phyloP scores from a whole-genome alignment of 805 yeast genomes.

The Wickerhamiella cacticola region DNA sequence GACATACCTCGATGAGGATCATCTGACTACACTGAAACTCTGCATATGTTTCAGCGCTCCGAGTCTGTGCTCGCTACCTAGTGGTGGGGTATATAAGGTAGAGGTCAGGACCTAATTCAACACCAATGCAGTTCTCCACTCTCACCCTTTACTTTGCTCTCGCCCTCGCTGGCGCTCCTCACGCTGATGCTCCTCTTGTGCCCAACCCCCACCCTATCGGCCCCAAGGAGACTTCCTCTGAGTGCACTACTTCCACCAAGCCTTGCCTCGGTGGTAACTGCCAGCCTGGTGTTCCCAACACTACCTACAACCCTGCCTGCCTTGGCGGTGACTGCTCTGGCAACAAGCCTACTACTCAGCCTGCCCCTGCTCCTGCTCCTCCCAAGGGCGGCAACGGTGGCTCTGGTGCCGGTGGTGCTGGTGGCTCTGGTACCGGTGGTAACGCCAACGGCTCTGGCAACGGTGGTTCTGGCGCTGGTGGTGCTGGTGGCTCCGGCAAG shows the following conservation, averaged over 20 bases:
- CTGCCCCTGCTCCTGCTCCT: no score
- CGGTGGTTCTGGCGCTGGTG: neutral
- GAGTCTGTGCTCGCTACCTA: no score
- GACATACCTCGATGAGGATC: no score
- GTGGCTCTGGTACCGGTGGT: neutral
- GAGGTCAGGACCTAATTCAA: neutral
- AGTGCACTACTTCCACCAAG: neutral
- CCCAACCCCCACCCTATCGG: no score
- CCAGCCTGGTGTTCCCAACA: neutral
- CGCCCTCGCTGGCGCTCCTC: neutral
- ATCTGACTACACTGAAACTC: no score
- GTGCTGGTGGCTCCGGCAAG: neutral
- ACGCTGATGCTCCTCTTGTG: no score
- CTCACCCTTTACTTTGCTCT: constrained; percentile 1
- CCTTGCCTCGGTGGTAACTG: neutral
- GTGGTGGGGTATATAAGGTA: no score
- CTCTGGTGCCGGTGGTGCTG: neutral
- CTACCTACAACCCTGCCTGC: neutral
- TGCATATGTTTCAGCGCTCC: neutral
- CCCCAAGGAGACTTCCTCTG: neutral
- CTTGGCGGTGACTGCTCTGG: neutral
- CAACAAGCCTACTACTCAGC: neutral
- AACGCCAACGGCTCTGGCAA: constrained; percentile 1
- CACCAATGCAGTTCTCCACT: neutral
- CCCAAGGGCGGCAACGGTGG: neutral